phyloP scores from a whole-genome alignment of 2,329 filamentous ascomycete species.

The Arthrobotrys entomopaga region DNA sequence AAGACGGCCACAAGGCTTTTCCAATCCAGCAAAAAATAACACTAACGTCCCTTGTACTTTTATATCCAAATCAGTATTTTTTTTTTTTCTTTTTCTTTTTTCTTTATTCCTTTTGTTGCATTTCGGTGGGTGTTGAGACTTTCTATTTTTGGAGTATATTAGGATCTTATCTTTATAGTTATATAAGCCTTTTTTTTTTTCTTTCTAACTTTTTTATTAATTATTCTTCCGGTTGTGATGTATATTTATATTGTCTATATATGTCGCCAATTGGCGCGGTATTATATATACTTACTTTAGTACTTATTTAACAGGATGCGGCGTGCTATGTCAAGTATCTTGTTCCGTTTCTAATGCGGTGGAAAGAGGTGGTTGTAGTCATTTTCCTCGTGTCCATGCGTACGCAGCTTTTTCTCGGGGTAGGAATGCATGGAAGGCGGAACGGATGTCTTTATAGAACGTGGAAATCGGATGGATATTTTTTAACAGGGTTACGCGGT shows the following conservation, averaged over 20 bases:
- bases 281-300: slow-evolving; percentile 1
- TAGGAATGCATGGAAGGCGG: no score
- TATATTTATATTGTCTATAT: slow-evolving; percentile 31
- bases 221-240: background rate
- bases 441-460: no score
- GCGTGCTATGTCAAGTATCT: slow-evolving; percentile 15
- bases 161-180: background rate
- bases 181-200: slow-evolving; percentile 5
- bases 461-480: no score
- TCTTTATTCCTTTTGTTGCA: slow-evolving; percentile 28
- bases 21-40: background rate
- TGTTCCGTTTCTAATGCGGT: slow-evolving; percentile 6
- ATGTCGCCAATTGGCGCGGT: slow-evolving; percentile 46
- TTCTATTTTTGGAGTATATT: slow-evolving; percentile 11
- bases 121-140: slow-evolving; percentile 26
- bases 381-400: background rate
- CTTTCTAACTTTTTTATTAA: slow-evolving; percentile 7
- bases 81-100: slow-evolving; percentile 17
- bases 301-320: background rate
- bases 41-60: slow-evolving; percentile 27
- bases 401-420: background rate
- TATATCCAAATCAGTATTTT: slow-evolving; percentile 2
- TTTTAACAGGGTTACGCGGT: no score
- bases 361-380: slow-evolving; percentile 24
- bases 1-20: no score